Evolutionary conservation across 2,329 filamentous ascomycete species (phyloP).

Genomic region (Sporothrix globosa): DNA sequence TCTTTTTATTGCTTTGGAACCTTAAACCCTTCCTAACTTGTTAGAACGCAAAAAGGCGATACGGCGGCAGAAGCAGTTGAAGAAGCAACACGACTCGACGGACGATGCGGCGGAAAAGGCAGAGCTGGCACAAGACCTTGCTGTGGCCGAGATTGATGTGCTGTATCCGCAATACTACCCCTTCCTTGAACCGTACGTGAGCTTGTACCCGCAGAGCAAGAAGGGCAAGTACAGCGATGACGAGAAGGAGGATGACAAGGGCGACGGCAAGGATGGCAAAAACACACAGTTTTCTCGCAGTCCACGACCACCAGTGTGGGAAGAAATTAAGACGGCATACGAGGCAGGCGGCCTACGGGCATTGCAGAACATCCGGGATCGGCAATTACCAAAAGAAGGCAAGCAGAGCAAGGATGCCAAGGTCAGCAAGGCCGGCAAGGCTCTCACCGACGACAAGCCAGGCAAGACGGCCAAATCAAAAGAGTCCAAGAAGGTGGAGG

Average conservation of each 20-base stretch:
- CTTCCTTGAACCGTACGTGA: constrained; percentile 70
- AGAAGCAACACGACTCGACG: constrained; percentile 58
- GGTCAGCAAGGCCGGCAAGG: constrained; percentile 7
- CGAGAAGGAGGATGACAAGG: constrained; percentile 28
- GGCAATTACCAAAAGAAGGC: constrained; percentile 42
- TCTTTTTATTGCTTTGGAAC: no score
- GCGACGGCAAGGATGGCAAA: constrained; percentile 45
- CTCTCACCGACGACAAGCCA: constrained; percentile 18
- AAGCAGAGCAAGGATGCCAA: constrained; percentile 25
- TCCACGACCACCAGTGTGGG: constrained; percentile 67
- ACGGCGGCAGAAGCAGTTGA: constrained; percentile 66
- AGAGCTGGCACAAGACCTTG: constrained; percentile 60
- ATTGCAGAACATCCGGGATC: constrained; percentile 60
- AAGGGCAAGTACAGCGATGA: constrained; percentile 37
- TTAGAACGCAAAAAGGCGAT: constrained; percentile 73
- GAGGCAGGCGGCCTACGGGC: constrained; percentile 58
- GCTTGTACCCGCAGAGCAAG: constrained; percentile 54
- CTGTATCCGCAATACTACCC: constrained; percentile 76
- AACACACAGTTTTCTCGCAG: constrained; percentile 50
- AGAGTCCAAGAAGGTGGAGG: constrained; percentile 6
- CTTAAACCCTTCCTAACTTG: neutral
- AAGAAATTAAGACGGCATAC: constrained; percentile 66
- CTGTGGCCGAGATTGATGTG: constrained; percentile 71
- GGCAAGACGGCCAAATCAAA: constrained; percentile 16
- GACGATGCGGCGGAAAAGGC: constrained; percentile 57